Base-by-base conservation (phyloP, 805 yeast genomes). In the Clavispora asparagi region DNA sequence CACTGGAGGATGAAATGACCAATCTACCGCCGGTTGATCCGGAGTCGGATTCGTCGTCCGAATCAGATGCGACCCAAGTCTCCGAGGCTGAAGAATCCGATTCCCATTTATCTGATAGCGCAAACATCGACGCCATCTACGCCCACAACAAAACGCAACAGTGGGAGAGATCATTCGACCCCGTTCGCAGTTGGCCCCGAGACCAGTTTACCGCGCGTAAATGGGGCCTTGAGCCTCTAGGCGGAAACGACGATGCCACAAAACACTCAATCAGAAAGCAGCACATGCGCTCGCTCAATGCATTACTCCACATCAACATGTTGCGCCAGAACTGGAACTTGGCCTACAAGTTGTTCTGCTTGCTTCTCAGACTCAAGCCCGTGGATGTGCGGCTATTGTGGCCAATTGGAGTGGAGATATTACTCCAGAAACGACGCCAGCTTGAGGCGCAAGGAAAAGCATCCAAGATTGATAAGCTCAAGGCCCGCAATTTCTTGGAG, bases 401-500 rank as follows among this genome's bases (percentile, higher is more conserved):
- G 91, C 77, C 85, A 0, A 32, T 83, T 0, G 90, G 86, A 0
- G 60, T 80, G 6, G 83, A 79, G 48, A 78, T 84, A 6, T 56
- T 84, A n/a, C 16, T 17, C n/a, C 42, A 33, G 26, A 39, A 42
- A 33, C 43, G 41, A 13, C 35, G 26, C 8, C 40, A 47, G 43
- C 45, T 43, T 8, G 13, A 23, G 31, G 36, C 17, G 5, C 36
- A 10, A 11, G 40, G 40, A 27, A 40, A 14, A 11, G 35, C 23
- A n/a, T 29, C 23, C 8, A 35, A 28, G 31, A 25, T 40, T 12
- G 49, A 41, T 13, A 48, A 42, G 28, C 39, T 50, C 41, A 66
- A 58, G 39, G 63, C 64, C n/a, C 66, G 60, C 12, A 56, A 50
- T 38, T 73, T 70, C 47, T 68, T 65, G 47, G 64, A 60, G 3